phyloP scores from a whole-genome alignment of 2,329 filamentous ascomycete genomes.

The Colletotrichum tropicale region DNA sequence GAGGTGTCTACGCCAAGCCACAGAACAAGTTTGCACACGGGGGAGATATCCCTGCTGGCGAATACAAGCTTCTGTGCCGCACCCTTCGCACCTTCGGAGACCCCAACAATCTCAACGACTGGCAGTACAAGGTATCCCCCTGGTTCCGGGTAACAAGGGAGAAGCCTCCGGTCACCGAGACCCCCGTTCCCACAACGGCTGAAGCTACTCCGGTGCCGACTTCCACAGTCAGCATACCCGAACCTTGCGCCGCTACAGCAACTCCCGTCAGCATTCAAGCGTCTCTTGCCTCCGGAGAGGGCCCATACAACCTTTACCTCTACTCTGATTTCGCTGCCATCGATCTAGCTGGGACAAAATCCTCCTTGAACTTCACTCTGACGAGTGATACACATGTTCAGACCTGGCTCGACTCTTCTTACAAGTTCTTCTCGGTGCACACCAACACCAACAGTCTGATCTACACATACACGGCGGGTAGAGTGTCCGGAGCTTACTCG shows the following conservation, averaged over 20 bases:
- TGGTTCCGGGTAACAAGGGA: conserved; percentile 20
- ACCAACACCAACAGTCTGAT: conserved; percentile 23
- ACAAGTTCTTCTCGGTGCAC: conserved; percentile 4
- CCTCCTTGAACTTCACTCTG: neutral
- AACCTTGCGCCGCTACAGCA: neutral
- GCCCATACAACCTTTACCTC: conserved; percentile 5
- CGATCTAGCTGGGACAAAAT: conserved; percentile 5
- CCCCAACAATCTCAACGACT: conserved; percentile 17
- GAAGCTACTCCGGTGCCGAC: neutral
- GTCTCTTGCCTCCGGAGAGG: conserved; percentile 3
- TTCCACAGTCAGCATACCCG: neutral
- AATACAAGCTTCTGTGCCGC: conserved; percentile 22
- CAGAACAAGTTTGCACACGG: conserved; percentile 13
- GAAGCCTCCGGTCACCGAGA: neutral
- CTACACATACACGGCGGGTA: conserved; percentile 14
- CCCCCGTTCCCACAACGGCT: neutral
- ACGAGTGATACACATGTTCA: neutral
- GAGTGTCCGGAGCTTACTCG: conserved; percentile 7
- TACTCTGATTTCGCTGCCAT: conserved; percentile 21
- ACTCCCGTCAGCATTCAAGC: conserved; percentile 1
- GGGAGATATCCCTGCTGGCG: conserved; percentile 13
- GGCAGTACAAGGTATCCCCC: conserved; percentile 22
- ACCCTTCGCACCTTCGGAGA: conserved; percentile 25
- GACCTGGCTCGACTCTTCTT: neutral
- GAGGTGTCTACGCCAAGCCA: neutral